Base-by-base conservation (phyloP, 768 basidiomycete species). In the Lactarius pseudohatsudake region DNA sequence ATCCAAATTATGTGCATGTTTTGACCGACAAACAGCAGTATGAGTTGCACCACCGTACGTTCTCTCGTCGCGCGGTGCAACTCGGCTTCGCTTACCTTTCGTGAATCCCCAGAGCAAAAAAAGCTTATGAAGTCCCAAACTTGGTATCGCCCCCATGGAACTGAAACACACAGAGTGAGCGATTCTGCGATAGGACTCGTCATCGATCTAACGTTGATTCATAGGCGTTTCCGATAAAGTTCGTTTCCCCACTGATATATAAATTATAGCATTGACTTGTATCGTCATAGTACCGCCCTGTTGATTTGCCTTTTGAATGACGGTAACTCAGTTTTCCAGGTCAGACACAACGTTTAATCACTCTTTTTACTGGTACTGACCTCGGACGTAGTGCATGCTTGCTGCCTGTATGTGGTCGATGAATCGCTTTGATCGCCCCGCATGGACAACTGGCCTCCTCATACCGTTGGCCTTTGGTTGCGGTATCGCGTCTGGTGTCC, bases 111-210 rank as follows among this genome's bases (percentile, higher is more conserved):
- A 90, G 89, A 89, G 68, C 90, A 91, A 79, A 76, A 80, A 58
- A 84, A 87, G 74, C 90, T 91, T 66, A 82, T 84, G 70, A 79
- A 86, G 68, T 84, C 83, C 50, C 86, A 92, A 76, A 92, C 91
- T 1, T 95, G 92, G 92, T 95, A 94, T 76, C 79, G 89, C 60
- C 85, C 92, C 8, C 92, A 95, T 75, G 90, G 90, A 22, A 92
- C 91, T 15, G 87, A 86, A 65, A 92, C 92, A 0, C 92, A 90
- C 71, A 77, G 88, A 66, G 89, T 87, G 71, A 69, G 82, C 70
- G 43, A 64, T 50, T 65, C 34, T 28, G 10, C 47, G 18, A 64
- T n/a, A 20, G 34, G 62, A 60, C 32, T n/a, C 59, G 70, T 55
- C 63, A 57, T 54, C 53, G 26, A 57, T 67, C 50, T 64, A 47